phyloP scores from a whole-genome alignment of 352 stramenopile species.

The Phytophthora idaei region DNA sequence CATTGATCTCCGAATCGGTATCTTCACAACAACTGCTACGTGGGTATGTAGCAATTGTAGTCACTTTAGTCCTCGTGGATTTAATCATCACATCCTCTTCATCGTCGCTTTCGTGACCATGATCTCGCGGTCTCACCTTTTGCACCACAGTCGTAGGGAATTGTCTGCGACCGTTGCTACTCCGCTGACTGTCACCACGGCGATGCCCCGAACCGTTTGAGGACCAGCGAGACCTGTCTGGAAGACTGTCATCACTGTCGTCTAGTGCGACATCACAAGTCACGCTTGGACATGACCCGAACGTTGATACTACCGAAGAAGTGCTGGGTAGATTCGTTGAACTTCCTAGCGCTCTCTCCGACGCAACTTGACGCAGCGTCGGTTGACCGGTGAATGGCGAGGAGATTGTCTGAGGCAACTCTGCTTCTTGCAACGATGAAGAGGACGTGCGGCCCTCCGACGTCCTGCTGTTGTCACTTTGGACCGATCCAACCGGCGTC shows the following conservation, averaged over 20 bases:
- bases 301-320: conserved; percentile 8
- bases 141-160: conserved; percentile 8
- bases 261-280: conserved; percentile 41
- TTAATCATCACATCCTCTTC: background rate
- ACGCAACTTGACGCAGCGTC: conserved; percentile 11
- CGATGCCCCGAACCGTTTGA: conserved; percentile 4
- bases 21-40: conserved; percentile 1
- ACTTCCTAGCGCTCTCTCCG: conserved; percentile 10
- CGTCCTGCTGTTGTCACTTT: conserved; percentile 15
- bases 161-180: background rate
- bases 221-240: conserved; percentile 3
- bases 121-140: conserved; percentile 38
- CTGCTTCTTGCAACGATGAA: conserved; percentile 11
- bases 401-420: background rate
- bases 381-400: background rate
- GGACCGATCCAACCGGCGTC: conserved; percentile 42
- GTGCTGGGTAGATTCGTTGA: conserved; percentile 1
- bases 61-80: background rate
- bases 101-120: conserved; percentile 16
- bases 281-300: conserved; percentile 38
- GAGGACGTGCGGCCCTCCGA: conserved; percentile 11
- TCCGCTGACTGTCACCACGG: conserved; percentile 4
- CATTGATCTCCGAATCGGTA: conserved; percentile 7
- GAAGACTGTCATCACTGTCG: conserved; percentile 19
- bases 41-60: conserved; percentile 1